Evolutionary conservation across 2,329 filamentous ascomycete species (phyloP).

Genomic region (Pyrenophora graminea): DNA sequence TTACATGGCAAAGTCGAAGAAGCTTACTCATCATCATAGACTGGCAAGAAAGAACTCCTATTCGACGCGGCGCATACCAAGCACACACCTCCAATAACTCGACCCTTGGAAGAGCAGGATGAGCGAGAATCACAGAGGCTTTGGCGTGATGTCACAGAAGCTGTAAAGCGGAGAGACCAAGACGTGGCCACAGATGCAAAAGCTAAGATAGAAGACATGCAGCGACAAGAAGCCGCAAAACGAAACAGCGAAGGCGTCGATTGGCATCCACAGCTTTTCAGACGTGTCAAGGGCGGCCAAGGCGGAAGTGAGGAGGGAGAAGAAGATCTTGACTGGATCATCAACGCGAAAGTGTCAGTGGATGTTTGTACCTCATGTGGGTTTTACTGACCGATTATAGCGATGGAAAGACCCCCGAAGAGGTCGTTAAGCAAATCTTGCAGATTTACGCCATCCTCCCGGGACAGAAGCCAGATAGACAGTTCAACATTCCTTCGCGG

Average conservation of each 20-base stretch:
- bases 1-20: not conserved
- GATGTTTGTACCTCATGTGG: not conserved
- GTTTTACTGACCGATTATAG: slow-evolving; percentile 20
- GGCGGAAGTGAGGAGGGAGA: slow-evolving; percentile 77
- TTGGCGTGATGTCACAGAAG: slow-evolving; percentile 80
- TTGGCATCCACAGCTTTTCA: slow-evolving; percentile 88
- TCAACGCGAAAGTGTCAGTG: slow-evolving; percentile 79
- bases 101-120: slow-evolving; percentile 83
- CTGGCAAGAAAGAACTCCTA: slow-evolving; percentile 83
- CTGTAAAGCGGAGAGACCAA: slow-evolving; percentile 84
- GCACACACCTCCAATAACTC: slow-evolving; percentile 71
- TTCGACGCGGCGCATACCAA: slow-evolving; percentile 84
- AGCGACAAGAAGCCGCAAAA: slow-evolving; percentile 83
- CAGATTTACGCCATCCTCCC: slow-evolving; percentile 82
- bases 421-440: slow-evolving; percentile 80
- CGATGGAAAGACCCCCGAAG: slow-evolving; percentile 67
- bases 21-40: slow-evolving; percentile 58
- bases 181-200: slow-evolving; percentile 91
- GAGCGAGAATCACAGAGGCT: slow-evolving; percentile 88
- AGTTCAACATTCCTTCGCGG: slow-evolving; percentile 62
- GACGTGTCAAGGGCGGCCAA: slow-evolving; percentile 70
- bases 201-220: slow-evolving; percentile 90
- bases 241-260: slow-evolving; percentile 78
- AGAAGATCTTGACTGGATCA: slow-evolving; percentile 92
- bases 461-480: slow-evolving; percentile 66